Evolutionary conservation across 306 rosid genomes (phyloP).

Genomic region (Rosa lucieae): DNA sequence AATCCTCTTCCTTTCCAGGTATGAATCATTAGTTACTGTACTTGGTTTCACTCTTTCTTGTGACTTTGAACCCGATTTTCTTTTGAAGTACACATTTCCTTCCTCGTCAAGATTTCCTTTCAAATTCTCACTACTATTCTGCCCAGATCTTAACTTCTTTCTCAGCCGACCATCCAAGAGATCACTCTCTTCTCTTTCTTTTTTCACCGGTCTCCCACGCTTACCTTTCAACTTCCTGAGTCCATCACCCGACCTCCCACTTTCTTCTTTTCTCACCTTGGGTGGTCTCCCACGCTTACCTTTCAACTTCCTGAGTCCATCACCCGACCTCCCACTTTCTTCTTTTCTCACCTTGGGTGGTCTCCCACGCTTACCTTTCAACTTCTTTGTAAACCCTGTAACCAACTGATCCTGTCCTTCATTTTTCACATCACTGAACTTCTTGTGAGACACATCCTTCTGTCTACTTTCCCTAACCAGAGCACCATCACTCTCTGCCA

Average conservation of each 20-base stretch:
- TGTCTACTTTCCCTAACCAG: slow-evolving; percentile 9
- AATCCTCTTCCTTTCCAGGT: slow-evolving; percentile 30
- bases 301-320: not conserved
- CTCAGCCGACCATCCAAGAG: slow-evolving; percentile 8
- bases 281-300: slow-evolving; percentile 7
- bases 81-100: slow-evolving; percentile 26
- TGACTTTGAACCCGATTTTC: slow-evolving; percentile 25
- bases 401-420: not conserved
- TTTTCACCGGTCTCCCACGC: slow-evolving; percentile 40
- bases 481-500: slow-evolving; percentile 32
- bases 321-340: slow-evolving; percentile 16
- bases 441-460: slow-evolving; percentile 14
- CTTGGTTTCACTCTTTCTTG: slow-evolving; percentile 25
- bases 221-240: slow-evolving; percentile 30
- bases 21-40: slow-evolving; percentile 24
- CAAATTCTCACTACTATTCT: slow-evolving; percentile 24
- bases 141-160: slow-evolving; percentile 21
- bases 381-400: not conserved
- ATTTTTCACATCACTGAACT: not conserved
- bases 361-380: slow-evolving; percentile 7
- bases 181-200: slow-evolving; percentile 6
- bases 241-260: slow-evolving; percentile 10
- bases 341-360: not conserved
- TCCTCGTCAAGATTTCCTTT: slow-evolving; percentile 28
- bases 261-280: not conserved